These are phyloP conservation scores for Spinellus fusiger DNA, from an alignment of 192 early-diverging fungal species.

Conservation along the genomic window DNA sequence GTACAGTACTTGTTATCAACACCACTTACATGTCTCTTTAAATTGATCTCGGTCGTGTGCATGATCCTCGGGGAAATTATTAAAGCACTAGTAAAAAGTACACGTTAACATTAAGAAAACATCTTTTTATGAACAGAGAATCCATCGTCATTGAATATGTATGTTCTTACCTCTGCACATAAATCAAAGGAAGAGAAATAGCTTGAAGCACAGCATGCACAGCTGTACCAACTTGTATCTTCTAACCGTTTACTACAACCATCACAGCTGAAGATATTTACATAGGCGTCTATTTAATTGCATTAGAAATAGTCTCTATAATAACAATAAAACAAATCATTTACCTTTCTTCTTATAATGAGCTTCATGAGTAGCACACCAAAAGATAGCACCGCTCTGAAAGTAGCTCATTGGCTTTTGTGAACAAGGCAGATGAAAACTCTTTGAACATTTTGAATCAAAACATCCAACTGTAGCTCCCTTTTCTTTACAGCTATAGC, in stretches of 20 bases:
- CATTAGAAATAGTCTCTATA: not conserved
- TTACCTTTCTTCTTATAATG: constrained; percentile 46
- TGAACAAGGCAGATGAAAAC: constrained; percentile 81
- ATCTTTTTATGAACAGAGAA: not conserved
- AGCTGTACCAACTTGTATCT: constrained; percentile 58
- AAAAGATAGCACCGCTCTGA: constrained; percentile 78
- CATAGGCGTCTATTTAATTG: constrained; percentile 46
- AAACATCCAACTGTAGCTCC: constrained; percentile 89
- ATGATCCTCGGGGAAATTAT: constrained; percentile 38
- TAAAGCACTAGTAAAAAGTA: constrained; percentile 43
- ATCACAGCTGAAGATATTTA: constrained; percentile 68
- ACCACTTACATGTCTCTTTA: constrained; percentile 46
- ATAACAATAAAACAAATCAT: not conserved
- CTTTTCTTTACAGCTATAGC: constrained; percentile 65
- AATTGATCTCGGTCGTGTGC: constrained; percentile 48
- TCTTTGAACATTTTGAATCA: constrained; percentile 72
- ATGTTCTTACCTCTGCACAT: constrained; percentile 45
- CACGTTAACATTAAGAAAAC: not conserved
- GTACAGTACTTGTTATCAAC: not conserved
- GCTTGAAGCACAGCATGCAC: constrained; percentile 50
- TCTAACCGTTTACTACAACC: constrained; percentile 50
- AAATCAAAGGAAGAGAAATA: constrained; percentile 73
- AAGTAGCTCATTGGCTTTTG: constrained; percentile 63
- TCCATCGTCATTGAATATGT: not conserved
- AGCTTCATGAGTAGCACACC: constrained; percentile 76